Conservation (phyloP, 2,329 filamentous ascomycete species). For the Arthroderma sp. region DNA sequence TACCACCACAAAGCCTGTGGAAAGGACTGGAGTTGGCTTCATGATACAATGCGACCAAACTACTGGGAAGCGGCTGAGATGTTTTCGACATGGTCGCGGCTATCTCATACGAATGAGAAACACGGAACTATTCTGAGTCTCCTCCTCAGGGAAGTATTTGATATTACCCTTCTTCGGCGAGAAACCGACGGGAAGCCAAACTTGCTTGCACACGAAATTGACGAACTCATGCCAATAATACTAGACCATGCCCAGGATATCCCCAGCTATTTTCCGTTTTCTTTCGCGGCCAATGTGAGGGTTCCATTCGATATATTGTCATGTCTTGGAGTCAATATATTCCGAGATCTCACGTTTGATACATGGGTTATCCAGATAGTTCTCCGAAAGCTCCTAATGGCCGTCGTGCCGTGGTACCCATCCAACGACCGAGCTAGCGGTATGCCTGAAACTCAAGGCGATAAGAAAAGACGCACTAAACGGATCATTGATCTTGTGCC, state of each 20-base stretch:
- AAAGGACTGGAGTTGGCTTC: constrained; percentile 23
- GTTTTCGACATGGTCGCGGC: background rate
- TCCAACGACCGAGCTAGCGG: constrained; percentile 3
- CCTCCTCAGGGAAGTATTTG: constrained; percentile 22
- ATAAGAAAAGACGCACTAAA: constrained; percentile 6
- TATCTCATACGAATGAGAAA: constrained; percentile 18
- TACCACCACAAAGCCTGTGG: constrained; percentile 22
- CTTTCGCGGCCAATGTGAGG: constrained; percentile 22
- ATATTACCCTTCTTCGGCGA: constrained; percentile 22
- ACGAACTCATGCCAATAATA: constrained; percentile 20
- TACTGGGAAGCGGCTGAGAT: constrained; percentile 1
- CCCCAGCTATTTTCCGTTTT: constrained; percentile 18
- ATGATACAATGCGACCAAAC: constrained; percentile 20
- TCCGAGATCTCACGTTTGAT: constrained; percentile 24
- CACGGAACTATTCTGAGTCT: constrained; percentile 24
- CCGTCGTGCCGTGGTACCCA: constrained; percentile 20
- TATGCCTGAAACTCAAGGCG: background rate
- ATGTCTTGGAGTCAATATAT: constrained; percentile 24
- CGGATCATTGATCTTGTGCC: background rate
- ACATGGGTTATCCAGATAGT: constrained; percentile 25
- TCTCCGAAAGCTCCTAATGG: constrained; percentile 20
- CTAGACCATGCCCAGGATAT: background rate
- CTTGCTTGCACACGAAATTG: constrained; percentile 22
- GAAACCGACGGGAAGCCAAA: constrained; percentile 12
- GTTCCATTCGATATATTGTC: constrained; percentile 25